Evolutionary conservation across 1,284 basidiomycete species (phyloP).

Genomic region (Cutaneotrichosporon curvatum): DNA sequence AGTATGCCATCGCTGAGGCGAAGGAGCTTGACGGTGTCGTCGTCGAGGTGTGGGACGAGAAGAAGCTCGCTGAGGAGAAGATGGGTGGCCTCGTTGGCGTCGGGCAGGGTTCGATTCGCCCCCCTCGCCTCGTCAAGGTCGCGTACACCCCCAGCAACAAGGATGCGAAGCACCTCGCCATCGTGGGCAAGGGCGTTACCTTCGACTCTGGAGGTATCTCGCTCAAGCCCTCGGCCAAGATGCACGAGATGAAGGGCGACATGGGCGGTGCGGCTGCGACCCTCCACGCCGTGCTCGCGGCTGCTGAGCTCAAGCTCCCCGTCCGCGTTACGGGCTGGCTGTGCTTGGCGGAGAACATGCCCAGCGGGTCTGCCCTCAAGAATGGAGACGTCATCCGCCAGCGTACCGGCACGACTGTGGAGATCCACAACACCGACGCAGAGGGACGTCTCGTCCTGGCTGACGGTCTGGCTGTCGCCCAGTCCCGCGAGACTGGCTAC

Average conservation of each 20-base stretch:
- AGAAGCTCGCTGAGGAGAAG: constrained; percentile 6
- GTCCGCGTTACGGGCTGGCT: constrained; percentile 15
- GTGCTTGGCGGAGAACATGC: constrained; percentile 19
- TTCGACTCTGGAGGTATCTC: constrained; percentile 18
- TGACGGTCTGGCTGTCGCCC: constrained; percentile 12
- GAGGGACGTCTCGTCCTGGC: constrained; percentile 20
- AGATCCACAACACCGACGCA: constrained; percentile 18
- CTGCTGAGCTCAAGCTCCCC: constrained; percentile 13
- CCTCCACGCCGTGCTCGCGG: constrained; percentile 13
- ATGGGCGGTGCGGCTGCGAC: constrained; percentile 17
- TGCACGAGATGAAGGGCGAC: constrained; percentile 20
- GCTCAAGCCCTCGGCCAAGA: constrained; percentile 14
- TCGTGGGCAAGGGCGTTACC: constrained; percentile 18
- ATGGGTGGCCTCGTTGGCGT: constrained; percentile 12
- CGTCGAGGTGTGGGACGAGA: constrained; percentile 17
- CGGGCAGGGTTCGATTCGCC: constrained; percentile 9
- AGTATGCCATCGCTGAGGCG: constrained; percentile 5
- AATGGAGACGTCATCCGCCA: constrained; percentile 16
- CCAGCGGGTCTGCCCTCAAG: constrained; percentile 11
- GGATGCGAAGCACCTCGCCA: constrained; percentile 6
- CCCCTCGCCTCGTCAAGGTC: constrained; percentile 15
- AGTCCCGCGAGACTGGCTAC: constrained; percentile 12
- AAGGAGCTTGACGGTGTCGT: constrained; percentile 5
- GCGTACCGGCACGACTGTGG: constrained; percentile 14
- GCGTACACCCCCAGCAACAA: constrained; percentile 8